A percentile compares a stretch with the other conserved stretches of the same genome.
These are phyloP conservation scores for Ophiocordyceps camponoti-rufipedis DNA, from an alignment of 2,329 filamentous ascomycete species.

Conservation along the genomic window DNA sequence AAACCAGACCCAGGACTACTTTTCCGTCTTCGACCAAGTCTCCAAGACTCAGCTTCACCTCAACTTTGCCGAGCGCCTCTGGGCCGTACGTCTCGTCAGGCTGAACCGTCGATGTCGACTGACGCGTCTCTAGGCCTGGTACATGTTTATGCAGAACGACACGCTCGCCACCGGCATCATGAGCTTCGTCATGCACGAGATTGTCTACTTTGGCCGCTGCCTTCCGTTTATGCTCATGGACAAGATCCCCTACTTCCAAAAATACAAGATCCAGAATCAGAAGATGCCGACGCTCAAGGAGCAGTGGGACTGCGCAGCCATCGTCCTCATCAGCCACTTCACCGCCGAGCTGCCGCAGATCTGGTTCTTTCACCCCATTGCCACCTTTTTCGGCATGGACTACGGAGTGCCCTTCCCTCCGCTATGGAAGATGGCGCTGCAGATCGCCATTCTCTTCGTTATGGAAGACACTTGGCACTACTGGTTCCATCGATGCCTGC, in stretches of 20 bases:
- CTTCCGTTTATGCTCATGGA: conserved; percentile 91
- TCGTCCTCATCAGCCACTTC: conserved; percentile 89
- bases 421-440: conserved; percentile 68
- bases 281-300: conserved; percentile 88
- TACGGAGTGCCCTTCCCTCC: conserved; percentile 82
- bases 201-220: conserved; percentile 82
- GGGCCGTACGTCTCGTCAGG: conserved; percentile 49
- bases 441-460: conserved; percentile 88
- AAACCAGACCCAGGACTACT: conserved; percentile 31
- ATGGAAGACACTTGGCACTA: conserved; percentile 98
- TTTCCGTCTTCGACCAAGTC: conserved; percentile 42
- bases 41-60: conserved; percentile 67
- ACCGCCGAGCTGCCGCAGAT: conserved; percentile 97
- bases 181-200: conserved; percentile 90
- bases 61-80: conserved; percentile 72
- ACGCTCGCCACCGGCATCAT: conserved; percentile 90
- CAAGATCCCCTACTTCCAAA: conserved; percentile 67
- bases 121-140: conserved; percentile 68
- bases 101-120: conserved; percentile 94
- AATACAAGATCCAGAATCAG: conserved; percentile 81
- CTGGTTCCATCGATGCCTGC: conserved; percentile 82
- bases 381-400: conserved; percentile 76
- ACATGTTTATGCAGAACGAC: conserved; percentile 96
- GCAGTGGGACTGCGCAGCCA: conserved; percentile 83
- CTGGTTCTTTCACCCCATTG: conserved; percentile 97